Evolutionary conservation across 495 filamentous ascomycete genomes (phyloP), one percentile per base, ranked within the genome.

Genomic region (Tuber brumale): DNA sequence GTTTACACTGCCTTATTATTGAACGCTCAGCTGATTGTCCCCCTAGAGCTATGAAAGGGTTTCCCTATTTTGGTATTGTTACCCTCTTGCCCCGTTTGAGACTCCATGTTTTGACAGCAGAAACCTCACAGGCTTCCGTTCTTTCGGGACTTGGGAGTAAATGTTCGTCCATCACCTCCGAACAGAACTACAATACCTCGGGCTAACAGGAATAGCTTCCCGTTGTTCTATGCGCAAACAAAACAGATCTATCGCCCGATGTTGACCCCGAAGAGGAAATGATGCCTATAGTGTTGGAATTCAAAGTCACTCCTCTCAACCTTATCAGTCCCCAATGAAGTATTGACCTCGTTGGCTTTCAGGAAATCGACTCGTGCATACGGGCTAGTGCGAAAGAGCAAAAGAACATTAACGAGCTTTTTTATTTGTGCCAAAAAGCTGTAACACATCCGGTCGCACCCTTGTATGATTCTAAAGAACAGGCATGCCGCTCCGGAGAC

Each of bases 361-460:
- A 82, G 83, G 95, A 99, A 85, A 97, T 99, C 70, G 95, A 99
- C 81, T 96, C 94, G 2, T 97, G 95, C 84, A 97, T 99, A 83
- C 89, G 95, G 71, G 93, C 94, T 1, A 98, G 95, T 84, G 95
- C 96, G 37, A 90, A 94, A 78, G 94, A 99, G 82, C 92, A 97
- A 80, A 91, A 92, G 75, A 99, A 99, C 85, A 91, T 98, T 77
- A 97, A 97, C 81, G 95, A 99, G 77, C 31, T 81, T 57, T 97
- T 99, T 84, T 97, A 96, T 82, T 89, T 99, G 41, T 98, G 96
- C 83, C 95, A 98, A 81, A 97, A 97, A 82, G 95, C 95, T n/a
- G 94, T 99, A 76, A 97, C 94, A 10, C 94, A 98, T 83, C 95
- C 95, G 9, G 96, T 99, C 80, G 95, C 95, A 7, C 96, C 95